Conservation (phyloP, 805 yeast genomes). For the Wickerhamiella domercqiae region DNA sequence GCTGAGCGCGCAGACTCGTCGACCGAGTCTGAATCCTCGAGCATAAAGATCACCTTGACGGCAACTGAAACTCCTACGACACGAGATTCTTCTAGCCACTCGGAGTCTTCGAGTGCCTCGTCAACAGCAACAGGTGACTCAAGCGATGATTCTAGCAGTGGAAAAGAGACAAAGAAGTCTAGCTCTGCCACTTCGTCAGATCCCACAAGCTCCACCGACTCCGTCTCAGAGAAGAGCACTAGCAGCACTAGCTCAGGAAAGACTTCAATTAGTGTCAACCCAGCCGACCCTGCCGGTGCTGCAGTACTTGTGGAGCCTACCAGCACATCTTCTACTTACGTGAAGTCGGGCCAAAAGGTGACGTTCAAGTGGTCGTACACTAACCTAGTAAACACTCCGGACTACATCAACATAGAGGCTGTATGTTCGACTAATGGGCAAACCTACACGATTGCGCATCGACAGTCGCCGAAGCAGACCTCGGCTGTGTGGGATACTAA, state of each 20-base stretch:
- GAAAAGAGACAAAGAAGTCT: too few species aligned
- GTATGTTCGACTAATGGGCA: conserved; percentile 25
- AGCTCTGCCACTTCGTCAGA: too few species aligned
- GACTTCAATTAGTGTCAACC: conserved; percentile 17
- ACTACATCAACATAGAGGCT: conserved; percentile 26
- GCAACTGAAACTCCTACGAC: too few species aligned
- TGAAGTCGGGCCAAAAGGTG: conserved; percentile 26
- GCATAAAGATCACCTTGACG: too few species aligned
- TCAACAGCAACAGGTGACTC: too few species aligned
- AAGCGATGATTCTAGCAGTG: too few species aligned
- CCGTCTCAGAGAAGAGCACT: background rate
- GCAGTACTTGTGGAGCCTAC: conserved; percentile 23
- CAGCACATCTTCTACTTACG: conserved; percentile 23
- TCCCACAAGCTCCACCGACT: too few species aligned
- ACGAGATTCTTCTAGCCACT: too few species aligned
- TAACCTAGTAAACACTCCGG: conserved; percentile 23
- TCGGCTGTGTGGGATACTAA: conserved; percentile 26
- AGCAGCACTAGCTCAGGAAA: background rate
- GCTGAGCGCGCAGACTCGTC: too few species aligned
- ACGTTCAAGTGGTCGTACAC: conserved; percentile 30
- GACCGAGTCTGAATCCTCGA: too few species aligned
- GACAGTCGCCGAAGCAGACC: conserved; percentile 20
- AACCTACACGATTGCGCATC: conserved; percentile 25
- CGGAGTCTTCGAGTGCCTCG: too few species aligned
- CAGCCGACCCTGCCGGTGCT: conserved; percentile 26